Conservation (phyloP, 1,139 yeast genomes). For the Scheffersomyces cryptocercus region DNA sequence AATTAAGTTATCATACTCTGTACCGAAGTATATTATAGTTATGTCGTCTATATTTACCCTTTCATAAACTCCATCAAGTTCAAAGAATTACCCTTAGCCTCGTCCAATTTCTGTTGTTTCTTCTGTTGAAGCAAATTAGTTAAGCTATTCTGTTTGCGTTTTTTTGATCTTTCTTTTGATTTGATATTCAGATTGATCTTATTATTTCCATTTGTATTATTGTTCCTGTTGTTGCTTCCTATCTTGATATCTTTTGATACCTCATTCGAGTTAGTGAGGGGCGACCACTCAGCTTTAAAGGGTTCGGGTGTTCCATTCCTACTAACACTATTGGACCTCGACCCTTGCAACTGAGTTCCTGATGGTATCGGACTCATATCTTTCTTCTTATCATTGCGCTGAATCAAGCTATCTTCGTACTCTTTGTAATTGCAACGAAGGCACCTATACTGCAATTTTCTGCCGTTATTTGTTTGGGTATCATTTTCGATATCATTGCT, state of each 20-base stretch:
- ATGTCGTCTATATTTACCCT: neutral
- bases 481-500: neutral
- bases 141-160: constrained; percentile 34
- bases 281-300: constrained; percentile 4
- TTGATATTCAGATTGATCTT: constrained; percentile 4
- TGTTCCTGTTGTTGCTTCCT: constrained; percentile 4
- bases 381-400: constrained; percentile 3
- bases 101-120: constrained; percentile 34
- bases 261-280: constrained; percentile 1
- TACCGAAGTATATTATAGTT: too few species aligned
- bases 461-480: constrained; percentile 4
- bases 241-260: constrained; percentile 6
- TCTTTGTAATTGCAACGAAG: constrained; percentile 24
- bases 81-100: constrained; percentile 30
- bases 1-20: too few species aligned
- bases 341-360: neutral
- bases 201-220: neutral
- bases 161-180: constrained; percentile 28
- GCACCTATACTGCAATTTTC: constrained; percentile 30
- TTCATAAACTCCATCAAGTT: constrained; percentile 54
- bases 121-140: constrained; percentile 43
- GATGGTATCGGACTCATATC: neutral
- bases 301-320: neutral
- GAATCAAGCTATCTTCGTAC: constrained; percentile 11
- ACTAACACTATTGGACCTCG: neutral